These are phyloP conservation scores for Ascosphaera pollenicola DNA, from an alignment of 2,329 filamentous ascomycete species.

Conservation along the genomic window DNA sequence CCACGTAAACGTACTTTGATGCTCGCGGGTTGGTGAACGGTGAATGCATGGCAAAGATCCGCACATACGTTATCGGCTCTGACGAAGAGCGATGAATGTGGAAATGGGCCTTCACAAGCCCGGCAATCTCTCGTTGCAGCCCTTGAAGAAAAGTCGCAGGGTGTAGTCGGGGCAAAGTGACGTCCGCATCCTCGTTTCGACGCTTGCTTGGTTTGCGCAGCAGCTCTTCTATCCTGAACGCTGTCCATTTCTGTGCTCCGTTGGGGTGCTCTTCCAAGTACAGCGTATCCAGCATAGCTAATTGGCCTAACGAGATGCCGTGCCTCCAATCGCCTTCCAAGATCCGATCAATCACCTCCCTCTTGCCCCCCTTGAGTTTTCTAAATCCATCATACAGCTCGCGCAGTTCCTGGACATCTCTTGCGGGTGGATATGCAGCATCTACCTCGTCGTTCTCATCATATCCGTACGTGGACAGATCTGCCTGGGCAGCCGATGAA, in stretches of 20 bases:
- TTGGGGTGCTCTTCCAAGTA: slow-evolving; percentile 31
- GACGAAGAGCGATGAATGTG: slow-evolving; percentile 50
- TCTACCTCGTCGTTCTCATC: slow-evolving; percentile 31
- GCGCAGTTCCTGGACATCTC: slow-evolving; percentile 42
- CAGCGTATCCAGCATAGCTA: slow-evolving; percentile 32
- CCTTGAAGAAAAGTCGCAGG: slow-evolving; percentile 58
- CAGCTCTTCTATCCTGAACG: slow-evolving; percentile 20
- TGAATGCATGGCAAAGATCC: slow-evolving; percentile 59
- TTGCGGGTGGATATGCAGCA: slow-evolving; percentile 42
- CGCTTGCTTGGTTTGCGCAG: no score
- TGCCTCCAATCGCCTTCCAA: slow-evolving; percentile 34
- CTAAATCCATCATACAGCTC: slow-evolving; percentile 41
- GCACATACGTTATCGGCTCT: slow-evolving; percentile 45
- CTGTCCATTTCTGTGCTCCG: slow-evolving; percentile 28
- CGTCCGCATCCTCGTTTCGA: no score
- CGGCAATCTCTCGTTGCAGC: slow-evolving; percentile 50
- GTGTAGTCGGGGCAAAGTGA: slow-evolving; percentile 45
- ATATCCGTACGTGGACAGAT: neutral
- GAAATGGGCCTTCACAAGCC: slow-evolving; percentile 67
- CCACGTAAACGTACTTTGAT: slow-evolving; percentile 21
- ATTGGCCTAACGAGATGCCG: slow-evolving; percentile 31
- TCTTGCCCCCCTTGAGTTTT: slow-evolving; percentile 28
- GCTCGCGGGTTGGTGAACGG: slow-evolving; percentile 42
- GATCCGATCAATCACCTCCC: slow-evolving; percentile 32
- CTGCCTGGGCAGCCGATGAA: slow-evolving; percentile 13